Conservation (phyloP, 2,329 filamentous ascomycete species). For the Colletotrichum sp. region DNA sequence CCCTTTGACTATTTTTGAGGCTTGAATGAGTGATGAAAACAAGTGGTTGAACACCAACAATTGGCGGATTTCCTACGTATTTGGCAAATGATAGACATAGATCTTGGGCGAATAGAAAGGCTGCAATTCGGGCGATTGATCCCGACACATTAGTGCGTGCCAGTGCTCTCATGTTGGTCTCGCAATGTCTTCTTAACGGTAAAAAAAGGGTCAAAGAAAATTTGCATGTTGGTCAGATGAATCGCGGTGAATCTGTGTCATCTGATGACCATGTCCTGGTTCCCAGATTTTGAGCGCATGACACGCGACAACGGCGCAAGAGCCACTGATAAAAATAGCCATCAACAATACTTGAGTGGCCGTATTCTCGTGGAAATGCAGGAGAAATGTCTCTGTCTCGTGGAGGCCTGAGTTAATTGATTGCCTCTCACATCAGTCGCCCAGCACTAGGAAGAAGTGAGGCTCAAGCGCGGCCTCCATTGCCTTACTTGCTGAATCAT, state of each 20-base stretch:
- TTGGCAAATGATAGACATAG: background rate
- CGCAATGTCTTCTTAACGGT: fast-evolving
- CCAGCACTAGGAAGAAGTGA: background rate
- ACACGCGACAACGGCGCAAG: background rate
- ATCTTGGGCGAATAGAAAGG: background rate
- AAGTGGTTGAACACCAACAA: background rate
- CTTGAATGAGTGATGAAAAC: background rate
- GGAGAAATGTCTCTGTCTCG: background rate
- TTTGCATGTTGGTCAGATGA: background rate
- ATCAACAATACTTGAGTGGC: background rate
- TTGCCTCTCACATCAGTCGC: background rate
- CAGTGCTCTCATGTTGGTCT: background rate
- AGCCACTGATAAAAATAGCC: background rate
- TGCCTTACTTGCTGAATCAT: background rate
- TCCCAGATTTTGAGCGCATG: background rate
- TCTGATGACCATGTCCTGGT: background rate
- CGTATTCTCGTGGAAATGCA: background rate
- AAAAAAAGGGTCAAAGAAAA: background rate
- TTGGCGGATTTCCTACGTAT: background rate
- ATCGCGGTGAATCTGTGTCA: background rate
- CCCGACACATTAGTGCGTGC: background rate
- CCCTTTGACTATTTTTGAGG: background rate
- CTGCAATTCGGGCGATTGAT: background rate
- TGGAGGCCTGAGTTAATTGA: background rate
- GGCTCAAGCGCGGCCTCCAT: background rate